Evolutionary conservation across 768 basidiomycete species (phyloP), one percentile per base, ranked within the genome.

Genomic region (Agrocybe pediades): DNA sequence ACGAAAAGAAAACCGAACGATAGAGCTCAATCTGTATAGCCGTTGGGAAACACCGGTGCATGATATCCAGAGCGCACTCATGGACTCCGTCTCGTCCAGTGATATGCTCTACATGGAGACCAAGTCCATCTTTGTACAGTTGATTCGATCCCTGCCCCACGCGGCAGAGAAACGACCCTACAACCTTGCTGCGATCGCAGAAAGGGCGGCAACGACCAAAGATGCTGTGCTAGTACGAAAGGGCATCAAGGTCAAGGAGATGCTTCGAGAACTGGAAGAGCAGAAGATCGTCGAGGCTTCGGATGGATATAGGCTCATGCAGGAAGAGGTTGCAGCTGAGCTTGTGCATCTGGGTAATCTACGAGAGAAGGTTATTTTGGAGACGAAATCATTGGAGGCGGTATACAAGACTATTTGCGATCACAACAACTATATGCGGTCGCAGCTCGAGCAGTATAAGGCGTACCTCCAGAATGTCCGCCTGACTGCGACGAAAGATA

Each of bases 21-120:
- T 99, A 51, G 95, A 98, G 64, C 77, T 99, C 29, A 84, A 85
- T 39, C 74, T 99, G 9, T 99, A 96, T 75, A 95, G 92, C 62
- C 94, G 97, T 16, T 99, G 97, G 97, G 97, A 99, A 75, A 98
- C 95, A 8, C 96, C 97, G 1, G 92, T 99, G 42, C 97, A 98
- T 62, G 97, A 99, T 67, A 87, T 98, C 42, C 92, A 96, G 59
- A 95, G 89, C 41, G 93, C 96, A 1, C 82, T 99, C 53, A 95
- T 98, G 88, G 95, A 95, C 70, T 92, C 93, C 21, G 90, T 99
- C 24, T 98, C 97, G 20, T 94, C 95, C 41, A 90, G 90, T 67
- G 97, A 99, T 73, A 96, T 99, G 86, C 84, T 98, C 25, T 99
- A 98, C 77, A 98, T 98, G 95, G 97, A 99, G 69, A 92, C 97